Evolutionary conservation across 768 basidiomycete genomes (phyloP), one percentile per base, ranked within the genome.

Genomic region (Leccinum broughii): DNA sequence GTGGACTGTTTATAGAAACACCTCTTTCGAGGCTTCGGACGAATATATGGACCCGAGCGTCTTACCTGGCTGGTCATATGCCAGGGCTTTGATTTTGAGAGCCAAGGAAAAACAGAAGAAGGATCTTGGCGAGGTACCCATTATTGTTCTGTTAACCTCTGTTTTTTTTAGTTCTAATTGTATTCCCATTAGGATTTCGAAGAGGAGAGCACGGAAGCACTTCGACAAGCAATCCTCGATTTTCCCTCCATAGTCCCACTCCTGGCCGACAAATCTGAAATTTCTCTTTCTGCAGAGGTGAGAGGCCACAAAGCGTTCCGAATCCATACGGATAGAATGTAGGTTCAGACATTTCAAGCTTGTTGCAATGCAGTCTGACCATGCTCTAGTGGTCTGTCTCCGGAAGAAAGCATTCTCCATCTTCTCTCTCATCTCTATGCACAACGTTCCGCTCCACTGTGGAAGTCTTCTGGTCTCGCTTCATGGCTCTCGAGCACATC

Each of bases 351-450:
- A 14, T 57, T 48, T 58, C 34, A 26, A 14, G 39, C 30, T 15
- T 14, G 15, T 51, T 51, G 8, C 28, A 28, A 4, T 51, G 8
- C 28, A 24, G 6, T n/a, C n/a, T 74, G 55, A 64, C 61, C 32
- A 37, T 58, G 50, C 20, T 50, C 14, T 60, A 66, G 64, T 79
- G 83, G 53, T 72, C 69, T 56, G 41, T 69, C 83, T 17, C 67
- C 76, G 0, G 70, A 76, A 15, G 69, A 82, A 26, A 73, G 78
- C 9, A 81, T 83, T 3, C 75, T 93, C 0, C 89, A 97, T 64
- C 83, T 97, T 8, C 81, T 98, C 4, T 90, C 92, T 0, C 92
- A 95, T 68, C 84, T 98, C 24, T 98, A 98, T 71, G 91, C 83
- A 4, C 85, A 89, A 48, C 88, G 93, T 7, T 90, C 92, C 0